Conservation (phyloP, 176 grass and related monocot genomes). For the Bonia amplexicaulis region DNA sequence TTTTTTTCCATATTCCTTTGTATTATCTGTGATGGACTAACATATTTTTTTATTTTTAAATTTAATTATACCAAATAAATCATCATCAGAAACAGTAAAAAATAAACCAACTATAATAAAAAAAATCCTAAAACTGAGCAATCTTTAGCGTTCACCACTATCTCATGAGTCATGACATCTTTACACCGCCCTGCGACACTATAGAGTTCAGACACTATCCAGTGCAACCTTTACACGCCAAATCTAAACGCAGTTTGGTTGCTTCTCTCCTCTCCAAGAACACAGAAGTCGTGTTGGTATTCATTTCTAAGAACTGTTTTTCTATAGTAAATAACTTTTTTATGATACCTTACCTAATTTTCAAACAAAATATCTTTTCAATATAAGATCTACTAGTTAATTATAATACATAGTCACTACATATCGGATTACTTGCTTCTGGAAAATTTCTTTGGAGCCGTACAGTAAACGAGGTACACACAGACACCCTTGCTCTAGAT, state of each 20-base stretch:
- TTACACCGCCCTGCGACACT: background rate
- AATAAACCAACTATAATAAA: no score
- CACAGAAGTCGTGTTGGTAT: no score
- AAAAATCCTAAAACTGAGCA: no score
- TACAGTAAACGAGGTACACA: background rate
- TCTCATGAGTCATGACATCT: background rate
- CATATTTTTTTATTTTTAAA: no score
- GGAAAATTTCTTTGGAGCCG: background rate
- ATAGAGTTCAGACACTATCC: background rate
- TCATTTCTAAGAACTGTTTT: no score
- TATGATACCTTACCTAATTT: no score
- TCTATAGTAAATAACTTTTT: no score
- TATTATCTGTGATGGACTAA: no score
- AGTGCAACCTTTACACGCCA: background rate
- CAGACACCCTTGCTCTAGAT: slow-evolving; percentile 5
- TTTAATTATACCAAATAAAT: no score
- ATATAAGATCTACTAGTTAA: no score
- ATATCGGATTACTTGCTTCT: background rate
- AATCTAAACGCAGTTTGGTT: background rate
- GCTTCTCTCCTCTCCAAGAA: background rate
- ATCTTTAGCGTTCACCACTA: background rate
- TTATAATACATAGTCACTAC: background rate
- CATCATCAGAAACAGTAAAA: rapidly evolving
- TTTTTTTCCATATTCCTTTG: no score
- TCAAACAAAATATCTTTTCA: no score